phyloP scores from a whole-genome alignment of 2,329 filamentous ascomycete species.

The Mollisia scopiformis region DNA sequence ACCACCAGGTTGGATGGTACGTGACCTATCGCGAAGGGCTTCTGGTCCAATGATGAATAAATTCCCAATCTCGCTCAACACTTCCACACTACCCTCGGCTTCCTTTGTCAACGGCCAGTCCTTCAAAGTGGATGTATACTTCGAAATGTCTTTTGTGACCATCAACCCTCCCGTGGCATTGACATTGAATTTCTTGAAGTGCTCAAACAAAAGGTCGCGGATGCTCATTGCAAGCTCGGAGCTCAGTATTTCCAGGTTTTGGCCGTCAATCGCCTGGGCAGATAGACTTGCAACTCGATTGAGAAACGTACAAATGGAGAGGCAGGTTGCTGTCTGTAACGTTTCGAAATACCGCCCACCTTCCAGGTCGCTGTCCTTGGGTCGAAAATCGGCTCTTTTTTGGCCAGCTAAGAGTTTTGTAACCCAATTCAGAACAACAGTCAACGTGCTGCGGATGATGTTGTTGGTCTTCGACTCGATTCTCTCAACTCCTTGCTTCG shows the following conservation, averaged over 20 bases:
- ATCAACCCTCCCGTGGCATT: constrained; percentile 92
- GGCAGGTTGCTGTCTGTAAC: constrained; percentile 85
- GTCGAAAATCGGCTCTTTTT: constrained; percentile 72
- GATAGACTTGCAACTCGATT: constrained; percentile 65
- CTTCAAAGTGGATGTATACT: constrained; percentile 84
- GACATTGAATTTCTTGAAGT: constrained; percentile 93
- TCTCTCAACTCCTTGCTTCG: constrained; percentile 58
- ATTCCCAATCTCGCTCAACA: constrained; percentile 90
- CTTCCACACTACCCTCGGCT: constrained; percentile 73
- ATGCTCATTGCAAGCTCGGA: constrained; percentile 83
- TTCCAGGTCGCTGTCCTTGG: constrained; percentile 64
- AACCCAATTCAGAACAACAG: constrained; percentile 66
- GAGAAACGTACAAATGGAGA: constrained; percentile 80
- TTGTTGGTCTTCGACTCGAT: constrained; percentile 72
- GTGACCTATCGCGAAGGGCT: constrained; percentile 71
- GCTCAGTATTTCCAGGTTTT: constrained; percentile 81
- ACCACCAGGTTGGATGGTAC: constrained; percentile 52
- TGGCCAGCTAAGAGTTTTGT: constrained; percentile 64
- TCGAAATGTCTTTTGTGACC: constrained; percentile 94
- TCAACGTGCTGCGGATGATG: constrained; percentile 70
- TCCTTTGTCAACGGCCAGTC: constrained; percentile 78
- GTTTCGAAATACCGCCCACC: constrained; percentile 61
- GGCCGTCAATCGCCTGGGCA: constrained; percentile 73
- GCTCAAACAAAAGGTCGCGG: constrained; percentile 79
- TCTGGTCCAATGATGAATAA: constrained; percentile 91